phyloP scores from a whole-genome alignment of 495 filamentous ascomycete genomes.

The Podospora fimiseda region DNA sequence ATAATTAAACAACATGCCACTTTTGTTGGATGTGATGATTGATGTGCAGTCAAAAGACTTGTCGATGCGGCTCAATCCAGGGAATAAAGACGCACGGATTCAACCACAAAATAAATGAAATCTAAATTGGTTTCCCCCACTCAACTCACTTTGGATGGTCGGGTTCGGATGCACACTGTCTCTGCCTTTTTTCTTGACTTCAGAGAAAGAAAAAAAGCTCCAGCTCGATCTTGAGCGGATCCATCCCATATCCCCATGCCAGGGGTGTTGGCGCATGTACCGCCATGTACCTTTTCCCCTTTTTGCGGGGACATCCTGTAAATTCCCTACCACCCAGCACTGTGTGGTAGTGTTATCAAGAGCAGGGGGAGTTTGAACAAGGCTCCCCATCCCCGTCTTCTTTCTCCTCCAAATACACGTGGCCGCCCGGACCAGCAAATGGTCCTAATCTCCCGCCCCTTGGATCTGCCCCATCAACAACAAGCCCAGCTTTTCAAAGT shows the following conservation, averaged over 20 bases:
- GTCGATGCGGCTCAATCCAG: conserved; percentile 12
- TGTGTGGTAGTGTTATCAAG: conserved; percentile 6
- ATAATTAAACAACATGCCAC: background rate
- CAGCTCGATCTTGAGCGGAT: too few species aligned
- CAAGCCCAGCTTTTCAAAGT: too few species aligned
- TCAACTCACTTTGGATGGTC: background rate
- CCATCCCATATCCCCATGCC: conserved; percentile 6
- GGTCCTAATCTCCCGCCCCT: conserved; percentile 33
- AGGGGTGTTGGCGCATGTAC: conserved; percentile 11
- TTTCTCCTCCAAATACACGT: conserved; percentile 29
- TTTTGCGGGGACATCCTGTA: conserved; percentile 6
- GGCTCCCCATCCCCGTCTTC: conserved; percentile 9
- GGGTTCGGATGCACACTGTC: background rate
- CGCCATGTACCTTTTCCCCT: conserved; percentile 8
- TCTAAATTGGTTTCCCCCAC: conserved; percentile 7
- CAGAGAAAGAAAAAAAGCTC: background rate
- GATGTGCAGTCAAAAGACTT: background rate
- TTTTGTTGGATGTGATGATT: background rate
- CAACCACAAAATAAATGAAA: conserved; percentile 5
- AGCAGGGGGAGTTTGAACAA: background rate
- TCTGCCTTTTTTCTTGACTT: background rate
- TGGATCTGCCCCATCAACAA: conserved; percentile 8
- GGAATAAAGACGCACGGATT: background rate
- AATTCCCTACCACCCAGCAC: too few species aligned
- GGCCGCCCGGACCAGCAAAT: conserved; percentile 37